Percentiles rank a stretch among this genome's conserved stretches.
These are phyloP conservation scores for Penicillium crystallinum DNA, from an alignment of 495 filamentous ascomycete genomes.

Conservation along the genomic window DNA sequence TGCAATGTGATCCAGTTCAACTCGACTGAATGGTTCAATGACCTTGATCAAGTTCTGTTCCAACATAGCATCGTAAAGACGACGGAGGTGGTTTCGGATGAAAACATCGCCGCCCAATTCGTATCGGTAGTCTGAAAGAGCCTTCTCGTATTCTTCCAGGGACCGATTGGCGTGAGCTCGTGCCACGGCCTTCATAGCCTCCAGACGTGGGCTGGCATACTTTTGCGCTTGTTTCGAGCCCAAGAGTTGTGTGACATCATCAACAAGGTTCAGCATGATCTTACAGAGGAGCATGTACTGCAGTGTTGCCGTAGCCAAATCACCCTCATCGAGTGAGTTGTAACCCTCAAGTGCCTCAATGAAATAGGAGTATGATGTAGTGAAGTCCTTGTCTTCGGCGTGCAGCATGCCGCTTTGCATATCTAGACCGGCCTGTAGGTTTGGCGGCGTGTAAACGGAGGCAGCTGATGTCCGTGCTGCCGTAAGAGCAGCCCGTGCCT, in stretches of 20 bases:
- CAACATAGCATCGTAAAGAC: conserved; percentile 95
- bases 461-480: conserved; percentile 91
- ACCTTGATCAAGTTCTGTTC: conserved; percentile 99
- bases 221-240: conserved; percentile 91
- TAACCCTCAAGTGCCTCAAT: conserved; percentile 98
- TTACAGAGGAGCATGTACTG: conserved; percentile 99
- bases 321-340: conserved; percentile 80
- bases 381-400: conserved; percentile 98
- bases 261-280: conserved; percentile 95
- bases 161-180: conserved; percentile 91
- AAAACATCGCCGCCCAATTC: conserved; percentile 91
- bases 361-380: conserved; percentile 97
- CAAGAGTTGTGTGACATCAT: conserved; percentile 92
- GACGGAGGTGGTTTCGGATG: conserved; percentile 88
- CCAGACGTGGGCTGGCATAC: conserved; percentile 88
- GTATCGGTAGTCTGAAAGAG: conserved; percentile 79
- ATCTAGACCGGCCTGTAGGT: conserved; percentile 91
- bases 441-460: conserved; percentile 92
- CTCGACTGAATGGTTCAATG: conserved; percentile 94
- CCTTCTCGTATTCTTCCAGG: conserved; percentile 92
- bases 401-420: conserved; percentile 99
- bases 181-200: conserved; percentile 98
- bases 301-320: conserved; percentile 81
- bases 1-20: conserved; percentile 94
- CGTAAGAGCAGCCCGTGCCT: conserved; percentile 91